Conservation (phyloP, 2,329 filamentous ascomycete genomes). For the Colletotrichum magnum region DNA sequence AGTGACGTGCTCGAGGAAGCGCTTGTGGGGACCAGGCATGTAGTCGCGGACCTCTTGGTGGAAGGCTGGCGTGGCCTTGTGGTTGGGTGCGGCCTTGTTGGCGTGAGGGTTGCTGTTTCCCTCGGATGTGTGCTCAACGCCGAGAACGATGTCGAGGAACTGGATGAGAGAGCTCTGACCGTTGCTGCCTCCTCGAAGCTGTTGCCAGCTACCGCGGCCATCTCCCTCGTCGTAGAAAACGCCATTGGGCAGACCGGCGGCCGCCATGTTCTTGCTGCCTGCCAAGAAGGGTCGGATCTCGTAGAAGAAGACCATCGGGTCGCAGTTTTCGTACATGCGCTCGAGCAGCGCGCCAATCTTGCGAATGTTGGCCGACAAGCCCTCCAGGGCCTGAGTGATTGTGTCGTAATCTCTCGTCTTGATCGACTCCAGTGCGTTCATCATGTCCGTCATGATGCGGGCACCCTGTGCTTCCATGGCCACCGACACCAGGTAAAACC, state of each 20-base stretch:
- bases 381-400: slow-evolving; percentile 75
- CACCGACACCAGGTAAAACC: slow-evolving; percentile 93
- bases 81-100: slow-evolving; percentile 31
- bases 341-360: slow-evolving; percentile 78
- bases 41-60: slow-evolving; percentile 83
- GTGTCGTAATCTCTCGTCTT: slow-evolving; percentile 70
- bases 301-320: slow-evolving; percentile 91
- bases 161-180: slow-evolving; percentile 94
- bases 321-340: slow-evolving; percentile 91
- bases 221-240: slow-evolving; percentile 86
- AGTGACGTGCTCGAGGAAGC: slow-evolving; percentile 81
- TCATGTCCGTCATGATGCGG: slow-evolving; percentile 81
- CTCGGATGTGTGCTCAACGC: slow-evolving; percentile 78
- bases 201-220: slow-evolving; percentile 76
- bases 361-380: slow-evolving; percentile 76
- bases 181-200: slow-evolving; percentile 92
- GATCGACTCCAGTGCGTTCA: slow-evolving; percentile 80
- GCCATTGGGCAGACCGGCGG: slow-evolving; percentile 85
- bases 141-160: slow-evolving; percentile 90
- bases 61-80: slow-evolving; percentile 53
- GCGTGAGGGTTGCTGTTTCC: slow-evolving; percentile 50
- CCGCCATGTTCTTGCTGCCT: slow-evolving; percentile 92
- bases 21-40: slow-evolving; percentile 88
- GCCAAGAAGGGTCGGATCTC: slow-evolving; percentile 90
- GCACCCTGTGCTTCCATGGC: slow-evolving; percentile 90